Evolutionary conservation across 2,329 filamentous ascomycete genomes (phyloP).

Genomic region (Colletotrichum orchidophilum): DNA sequence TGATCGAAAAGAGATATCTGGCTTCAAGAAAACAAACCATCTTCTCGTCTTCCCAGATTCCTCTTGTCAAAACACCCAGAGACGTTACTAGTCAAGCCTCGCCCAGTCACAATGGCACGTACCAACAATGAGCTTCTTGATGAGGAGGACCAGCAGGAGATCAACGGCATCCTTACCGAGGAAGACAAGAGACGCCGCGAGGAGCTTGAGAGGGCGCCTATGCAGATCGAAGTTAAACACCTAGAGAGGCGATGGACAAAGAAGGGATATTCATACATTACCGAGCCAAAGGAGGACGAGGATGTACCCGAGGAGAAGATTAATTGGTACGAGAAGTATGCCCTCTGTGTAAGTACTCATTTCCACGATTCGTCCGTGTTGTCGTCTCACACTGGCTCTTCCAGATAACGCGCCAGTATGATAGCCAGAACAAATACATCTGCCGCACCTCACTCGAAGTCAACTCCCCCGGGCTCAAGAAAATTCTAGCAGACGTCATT

Average conservation of each 20-base stretch:
- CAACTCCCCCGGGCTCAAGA: slow-evolving; percentile 39
- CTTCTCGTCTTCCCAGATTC: background rate
- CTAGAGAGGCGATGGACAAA: slow-evolving; percentile 44
- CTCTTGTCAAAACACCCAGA: background rate
- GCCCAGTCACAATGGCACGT: slow-evolving; percentile 12
- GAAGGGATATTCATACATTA: slow-evolving; percentile 39
- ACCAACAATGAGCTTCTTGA: slow-evolving; percentile 21
- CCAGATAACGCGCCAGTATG: slow-evolving; percentile 36
- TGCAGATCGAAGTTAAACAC: slow-evolving; percentile 43
- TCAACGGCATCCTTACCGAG: slow-evolving; percentile 30
- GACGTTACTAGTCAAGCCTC: background rate
- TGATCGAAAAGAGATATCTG: too few species aligned
- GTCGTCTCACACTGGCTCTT: background rate
- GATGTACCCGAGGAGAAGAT: slow-evolving; percentile 39
- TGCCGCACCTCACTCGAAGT: slow-evolving; percentile 34
- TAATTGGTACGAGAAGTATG: slow-evolving; percentile 43
- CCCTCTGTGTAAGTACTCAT: slow-evolving; percentile 38
- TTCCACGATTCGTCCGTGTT: background rate
- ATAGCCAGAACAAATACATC: slow-evolving; percentile 32
- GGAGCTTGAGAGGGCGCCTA: slow-evolving; percentile 40
- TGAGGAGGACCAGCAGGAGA: slow-evolving; percentile 35
- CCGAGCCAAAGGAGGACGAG: slow-evolving; percentile 42
- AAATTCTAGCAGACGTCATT: slow-evolving; percentile 37
- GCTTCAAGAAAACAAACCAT: background rate
- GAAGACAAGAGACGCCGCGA: slow-evolving; percentile 36